Conservation (phyloP, 1,284 basidiomycete species). For the Ustilago esculenta region DNA sequence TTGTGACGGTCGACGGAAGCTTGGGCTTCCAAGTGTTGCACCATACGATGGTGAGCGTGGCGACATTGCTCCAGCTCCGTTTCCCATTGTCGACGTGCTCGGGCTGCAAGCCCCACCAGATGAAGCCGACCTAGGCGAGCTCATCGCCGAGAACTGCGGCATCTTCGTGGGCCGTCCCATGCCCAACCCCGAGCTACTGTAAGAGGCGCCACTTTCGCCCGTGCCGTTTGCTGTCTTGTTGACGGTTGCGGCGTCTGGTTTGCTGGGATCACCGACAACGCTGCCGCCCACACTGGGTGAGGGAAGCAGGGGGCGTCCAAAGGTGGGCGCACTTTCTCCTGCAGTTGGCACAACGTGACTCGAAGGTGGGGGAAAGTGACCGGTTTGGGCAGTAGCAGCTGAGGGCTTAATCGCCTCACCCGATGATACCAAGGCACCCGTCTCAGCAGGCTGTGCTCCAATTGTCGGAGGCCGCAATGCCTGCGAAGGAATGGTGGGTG, state of each 20-base stretch:
- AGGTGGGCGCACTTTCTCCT: slow-evolving; percentile 3
- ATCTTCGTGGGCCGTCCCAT: slow-evolving; percentile 27
- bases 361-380: slow-evolving; percentile 27
- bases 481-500: slow-evolving; percentile 27
- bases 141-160: slow-evolving; percentile 13
- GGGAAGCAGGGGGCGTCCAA: slow-evolving; percentile 31
- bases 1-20: slow-evolving; percentile 39
- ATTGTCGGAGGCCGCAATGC: slow-evolving; percentile 15
- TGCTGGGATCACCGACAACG: slow-evolving; percentile 10
- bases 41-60: slow-evolving; percentile 44
- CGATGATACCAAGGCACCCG: slow-evolving; percentile 22
- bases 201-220: background rate
- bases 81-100: background rate
- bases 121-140: slow-evolving; percentile 33
- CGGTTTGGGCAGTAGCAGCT: slow-evolving; percentile 11
- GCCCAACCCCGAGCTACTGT: slow-evolving; percentile 15
- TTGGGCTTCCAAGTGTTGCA: slow-evolving; percentile 24
- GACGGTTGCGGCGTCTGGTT: background rate
- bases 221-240: slow-evolving; percentile 7
- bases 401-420: slow-evolving; percentile 4
- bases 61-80: slow-evolving; percentile 6
- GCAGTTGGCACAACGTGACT: slow-evolving; percentile 22
- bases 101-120: slow-evolving; percentile 10
- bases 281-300: slow-evolving; percentile 6
- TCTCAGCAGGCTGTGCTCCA: slow-evolving; percentile 31